Evolutionary conservation across 1,139 yeast genomes (phyloP).

Genomic region (Geotrichum klebahnii): DNA sequence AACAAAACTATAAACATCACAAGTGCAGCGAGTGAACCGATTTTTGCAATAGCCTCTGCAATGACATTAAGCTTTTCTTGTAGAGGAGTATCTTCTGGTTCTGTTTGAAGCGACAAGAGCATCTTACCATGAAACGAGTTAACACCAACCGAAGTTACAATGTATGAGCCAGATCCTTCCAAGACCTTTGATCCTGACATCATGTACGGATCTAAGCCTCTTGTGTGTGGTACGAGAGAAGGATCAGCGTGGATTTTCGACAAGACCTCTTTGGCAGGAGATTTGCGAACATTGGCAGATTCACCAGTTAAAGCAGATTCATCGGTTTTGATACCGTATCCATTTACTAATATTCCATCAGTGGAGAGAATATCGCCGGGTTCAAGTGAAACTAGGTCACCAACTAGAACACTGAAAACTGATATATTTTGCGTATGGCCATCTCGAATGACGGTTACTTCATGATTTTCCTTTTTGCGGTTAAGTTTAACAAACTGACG

Average conservation of each 20-base stretch:
- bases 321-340: constrained; percentile 76
- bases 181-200: constrained; percentile 87
- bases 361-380: constrained; percentile 95
- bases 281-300: constrained; percentile 71
- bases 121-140: constrained; percentile 90
- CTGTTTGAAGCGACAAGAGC: constrained; percentile 70
- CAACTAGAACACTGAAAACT: constrained; percentile 74
- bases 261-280: constrained; percentile 52
- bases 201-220: constrained; percentile 68
- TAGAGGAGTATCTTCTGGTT: constrained; percentile 81
- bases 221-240: constrained; percentile 28
- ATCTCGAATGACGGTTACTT: constrained; percentile 68
- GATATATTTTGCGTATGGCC: constrained; percentile 67
- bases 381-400: constrained; percentile 75
- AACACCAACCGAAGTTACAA: constrained; percentile 86
- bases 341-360: constrained; percentile 72
- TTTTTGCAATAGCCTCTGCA: constrained; percentile 90
- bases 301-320: constrained; percentile 95
- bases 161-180: constrained; percentile 79
- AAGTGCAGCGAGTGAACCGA: constrained; percentile 82
- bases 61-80: constrained; percentile 75
- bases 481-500: constrained; percentile 85
- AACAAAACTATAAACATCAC: constrained; percentile 73
- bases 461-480: constrained; percentile 71
- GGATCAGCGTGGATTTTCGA: constrained; percentile 28